A percentile compares a stretch with the other conserved stretches of the same genome.
Conservation (phyloP, 768 basidiomycete species). For the Phaeotremella fagi region DNA sequence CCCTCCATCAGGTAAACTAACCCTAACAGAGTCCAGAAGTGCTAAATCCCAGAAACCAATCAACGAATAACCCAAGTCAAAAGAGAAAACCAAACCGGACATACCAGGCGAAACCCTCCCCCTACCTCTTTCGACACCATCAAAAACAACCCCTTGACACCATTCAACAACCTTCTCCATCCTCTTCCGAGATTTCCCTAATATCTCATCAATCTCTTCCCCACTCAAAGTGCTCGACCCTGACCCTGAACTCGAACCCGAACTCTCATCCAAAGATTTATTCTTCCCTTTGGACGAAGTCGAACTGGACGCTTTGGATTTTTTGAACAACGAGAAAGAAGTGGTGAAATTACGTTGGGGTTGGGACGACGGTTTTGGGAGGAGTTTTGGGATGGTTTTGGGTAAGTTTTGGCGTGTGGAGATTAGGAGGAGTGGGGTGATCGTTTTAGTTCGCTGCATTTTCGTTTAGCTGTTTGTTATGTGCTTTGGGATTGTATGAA, state of each 20-base stretch:
- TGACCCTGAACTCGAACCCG: too few species aligned
- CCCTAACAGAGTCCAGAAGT: slow-evolving; percentile 44
- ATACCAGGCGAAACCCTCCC: slow-evolving; percentile 43
- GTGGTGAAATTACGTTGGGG: too few species aligned
- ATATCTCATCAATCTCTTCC: slow-evolving; percentile 11
- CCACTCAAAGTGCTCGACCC: slow-evolving; percentile 10
- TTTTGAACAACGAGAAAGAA: too few species aligned
- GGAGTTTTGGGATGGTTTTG: too few species aligned
- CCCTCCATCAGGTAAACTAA: slow-evolving; percentile 23
- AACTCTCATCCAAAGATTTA: slow-evolving; percentile 1
- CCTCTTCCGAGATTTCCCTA: slow-evolving; percentile 44
- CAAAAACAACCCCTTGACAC: slow-evolving; percentile 47
- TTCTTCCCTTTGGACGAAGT: slow-evolving; percentile 19
- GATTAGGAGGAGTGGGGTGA: too few species aligned
- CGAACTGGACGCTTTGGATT: slow-evolving; percentile 7
- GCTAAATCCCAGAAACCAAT: slow-evolving; percentile 19
- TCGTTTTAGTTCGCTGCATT: too few species aligned
- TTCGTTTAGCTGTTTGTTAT: too few species aligned
- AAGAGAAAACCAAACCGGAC: background rate
- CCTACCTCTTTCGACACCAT: slow-evolving; percentile 45
- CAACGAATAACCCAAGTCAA: background rate
- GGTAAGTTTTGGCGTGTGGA: too few species aligned
- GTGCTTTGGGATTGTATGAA: too few species aligned
- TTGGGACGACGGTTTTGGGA: too few species aligned
- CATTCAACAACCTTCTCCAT: slow-evolving; percentile 50